Evolutionary conservation across 2,329 filamentous ascomycete genomes (phyloP).

Genomic region (Capronia epimyces): DNA sequence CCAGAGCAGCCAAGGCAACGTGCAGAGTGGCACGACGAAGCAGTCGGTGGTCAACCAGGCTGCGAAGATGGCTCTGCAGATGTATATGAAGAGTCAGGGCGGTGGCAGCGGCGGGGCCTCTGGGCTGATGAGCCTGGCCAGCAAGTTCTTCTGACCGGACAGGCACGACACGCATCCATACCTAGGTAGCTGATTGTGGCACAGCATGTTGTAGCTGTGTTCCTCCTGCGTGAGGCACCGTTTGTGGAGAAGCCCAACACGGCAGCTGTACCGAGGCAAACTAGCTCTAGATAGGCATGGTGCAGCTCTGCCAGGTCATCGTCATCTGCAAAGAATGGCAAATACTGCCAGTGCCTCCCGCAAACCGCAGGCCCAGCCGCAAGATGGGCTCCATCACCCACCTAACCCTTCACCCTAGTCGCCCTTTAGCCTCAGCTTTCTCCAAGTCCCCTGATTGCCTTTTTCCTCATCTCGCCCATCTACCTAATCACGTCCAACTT

Average conservation of each 20-base stretch:
- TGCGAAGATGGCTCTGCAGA: constrained; percentile 80
- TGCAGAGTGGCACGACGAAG: constrained; percentile 62
- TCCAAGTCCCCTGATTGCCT: constrained; percentile 15
- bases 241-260: neutral
- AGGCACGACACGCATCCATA: neutral
- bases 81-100: constrained; percentile 77
- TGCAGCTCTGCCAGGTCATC: neutral
- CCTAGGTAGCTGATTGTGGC: no score
- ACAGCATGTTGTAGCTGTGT: neutral
- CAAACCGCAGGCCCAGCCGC: neutral
- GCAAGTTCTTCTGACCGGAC: constrained; percentile 51
- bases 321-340: neutral
- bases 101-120: constrained; percentile 42
- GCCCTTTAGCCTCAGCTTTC: constrained; percentile 9
- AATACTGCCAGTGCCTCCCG: neutral
- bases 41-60: constrained; percentile 73
- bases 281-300: neutral
- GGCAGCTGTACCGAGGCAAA: neutral
- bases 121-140: constrained; percentile 54
- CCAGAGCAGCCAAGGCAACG: constrained; percentile 52
- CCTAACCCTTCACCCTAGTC: neutral
- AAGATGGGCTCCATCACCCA: neutral
- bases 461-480: neutral
- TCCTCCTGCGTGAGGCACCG: neutral
- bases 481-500: neutral